Percentiles rank a stretch among this genome's conserved stretches.
Conservation (phyloP, 2,329 filamentous ascomycete species). For the Teratosphaeria gauchensis region DNA sequence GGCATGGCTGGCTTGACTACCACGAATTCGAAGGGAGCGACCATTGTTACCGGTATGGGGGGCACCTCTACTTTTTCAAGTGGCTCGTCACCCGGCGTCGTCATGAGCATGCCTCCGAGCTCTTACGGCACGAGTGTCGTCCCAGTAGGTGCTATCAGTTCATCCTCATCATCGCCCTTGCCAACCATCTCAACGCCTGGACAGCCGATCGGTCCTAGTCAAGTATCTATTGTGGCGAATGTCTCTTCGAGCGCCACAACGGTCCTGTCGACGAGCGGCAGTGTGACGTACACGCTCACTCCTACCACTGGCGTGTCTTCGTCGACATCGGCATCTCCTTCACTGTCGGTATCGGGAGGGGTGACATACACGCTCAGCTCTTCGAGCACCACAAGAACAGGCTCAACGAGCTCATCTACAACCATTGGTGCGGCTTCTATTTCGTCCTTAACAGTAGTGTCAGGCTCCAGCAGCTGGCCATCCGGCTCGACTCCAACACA, state of each 20-base stretch:
- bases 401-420: background rate
- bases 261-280: background rate
- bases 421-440: background rate
- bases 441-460: background rate
- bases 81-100: background rate
- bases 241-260: background rate
- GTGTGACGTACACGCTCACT: background rate
- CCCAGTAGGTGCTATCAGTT: conserved; percentile 1
- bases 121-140: conserved; percentile 3
- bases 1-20: background rate
- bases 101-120: conserved; percentile 1
- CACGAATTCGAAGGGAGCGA: background rate
- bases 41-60: background rate
- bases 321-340: background rate
- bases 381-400: background rate
- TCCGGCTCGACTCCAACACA: background rate
- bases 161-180: background rate
- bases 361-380: background rate
- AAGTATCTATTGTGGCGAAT: background rate
- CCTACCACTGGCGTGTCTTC: background rate
- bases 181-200: background rate
- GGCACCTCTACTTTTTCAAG: background rate
- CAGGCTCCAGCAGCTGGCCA: background rate
- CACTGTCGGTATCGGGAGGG: background rate
- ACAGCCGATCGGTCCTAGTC: background rate